Evolutionary conservation across 306 rosid genomes (phyloP).

Genomic region (Cucurbita argyrosperma): DNA sequence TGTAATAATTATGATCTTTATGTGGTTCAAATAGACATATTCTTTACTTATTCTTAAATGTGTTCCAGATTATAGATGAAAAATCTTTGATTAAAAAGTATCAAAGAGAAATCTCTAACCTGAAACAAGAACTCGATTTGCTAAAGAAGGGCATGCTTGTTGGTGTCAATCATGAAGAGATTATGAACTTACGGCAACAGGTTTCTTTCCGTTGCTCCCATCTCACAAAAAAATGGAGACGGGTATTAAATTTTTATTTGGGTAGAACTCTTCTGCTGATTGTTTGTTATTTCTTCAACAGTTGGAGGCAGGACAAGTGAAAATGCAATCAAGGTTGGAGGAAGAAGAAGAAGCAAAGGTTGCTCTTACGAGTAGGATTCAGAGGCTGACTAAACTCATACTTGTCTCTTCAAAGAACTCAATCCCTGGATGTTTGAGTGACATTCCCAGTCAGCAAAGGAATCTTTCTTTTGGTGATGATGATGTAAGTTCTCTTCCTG

Average conservation of each 20-base stretch:
- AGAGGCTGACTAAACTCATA: slow-evolving; percentile 94
- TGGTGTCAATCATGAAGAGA: slow-evolving; percentile 86
- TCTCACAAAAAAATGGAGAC: not conserved
- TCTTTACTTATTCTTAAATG: slow-evolving; percentile 1
- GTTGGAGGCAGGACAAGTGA: slow-evolving; percentile 98
- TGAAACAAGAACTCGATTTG: slow-evolving; percentile 89
- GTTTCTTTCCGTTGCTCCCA: slow-evolving; percentile 18
- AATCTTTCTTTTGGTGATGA: slow-evolving; percentile 51
- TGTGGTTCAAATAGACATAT: not conserved
- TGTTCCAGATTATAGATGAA: slow-evolving; percentile 84
- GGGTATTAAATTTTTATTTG: not conserved
- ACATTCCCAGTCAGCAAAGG: slow-evolving; percentile 62
- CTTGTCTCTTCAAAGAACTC: slow-evolving; percentile 90
- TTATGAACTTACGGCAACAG: slow-evolving; percentile 73
- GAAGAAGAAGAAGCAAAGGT: slow-evolving; percentile 99
- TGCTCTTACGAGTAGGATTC: slow-evolving; percentile 97
- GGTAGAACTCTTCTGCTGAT: not conserved
- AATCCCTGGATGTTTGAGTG: slow-evolving; percentile 68
- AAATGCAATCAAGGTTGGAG: slow-evolving; percentile 97
- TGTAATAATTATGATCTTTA: not conserved
- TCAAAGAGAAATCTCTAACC: slow-evolving; percentile 84
- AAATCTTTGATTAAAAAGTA: slow-evolving; percentile 94
- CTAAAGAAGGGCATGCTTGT: slow-evolving; percentile 69
- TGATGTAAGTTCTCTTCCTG: slow-evolving; percentile 47
- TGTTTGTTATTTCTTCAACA: slow-evolving; percentile 15